Base-by-base conservation (phyloP, 73 alveolate genomes). In the Effrenium voratum region DNA sequence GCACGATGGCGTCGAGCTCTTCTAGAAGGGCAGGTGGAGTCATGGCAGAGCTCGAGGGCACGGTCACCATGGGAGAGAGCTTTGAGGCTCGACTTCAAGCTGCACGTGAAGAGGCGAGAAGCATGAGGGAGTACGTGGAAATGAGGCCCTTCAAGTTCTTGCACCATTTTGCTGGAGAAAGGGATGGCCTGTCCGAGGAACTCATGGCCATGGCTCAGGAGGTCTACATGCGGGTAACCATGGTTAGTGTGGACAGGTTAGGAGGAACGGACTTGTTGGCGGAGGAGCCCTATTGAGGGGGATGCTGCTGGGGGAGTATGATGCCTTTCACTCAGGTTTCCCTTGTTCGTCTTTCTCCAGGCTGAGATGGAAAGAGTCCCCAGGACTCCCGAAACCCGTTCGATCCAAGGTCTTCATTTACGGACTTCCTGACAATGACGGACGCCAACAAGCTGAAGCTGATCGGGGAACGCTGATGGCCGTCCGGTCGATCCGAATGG, bases 391-490 rank as follows among this genome's bases (percentile, higher is more conserved):
- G 1, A 47, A 47, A 0, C 92, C 92, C 3, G 73, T 81, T 2
- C 46, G 92, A 34, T 46, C 73, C 0, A 22, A 30, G 0, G 34
- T 2, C 0, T 44, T 28, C 4, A 47, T 81, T 4, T 81, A 46
- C 40, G 92, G 91, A 1, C 38, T 81, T 44, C 30, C 47, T 3
- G 12, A n/a, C 5, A 81, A 81, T 46, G 6, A 3, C 5, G 46
- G 15, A 0, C 22, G 13, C 43, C 45, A 5, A 10, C 92, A 81
- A 46, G 70, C 44, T 15, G 47, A 81, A 15, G 92, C 92, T 3
- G 92, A 81, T 30, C 73, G 28, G 16, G 92, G 92, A 0, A 81
- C 75, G 28, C 15, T 81, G n/a, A 30, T 81, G 49, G 92, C 92
- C 0, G 41, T 50, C 38, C 5, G 92, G 4, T 40, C 68, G 19